A percentile compares a stretch with the other conserved stretches of the same genome.
Conservation (phyloP, 202 grass and related monocot species). For the Sporobolus alterniflorus region DNA sequence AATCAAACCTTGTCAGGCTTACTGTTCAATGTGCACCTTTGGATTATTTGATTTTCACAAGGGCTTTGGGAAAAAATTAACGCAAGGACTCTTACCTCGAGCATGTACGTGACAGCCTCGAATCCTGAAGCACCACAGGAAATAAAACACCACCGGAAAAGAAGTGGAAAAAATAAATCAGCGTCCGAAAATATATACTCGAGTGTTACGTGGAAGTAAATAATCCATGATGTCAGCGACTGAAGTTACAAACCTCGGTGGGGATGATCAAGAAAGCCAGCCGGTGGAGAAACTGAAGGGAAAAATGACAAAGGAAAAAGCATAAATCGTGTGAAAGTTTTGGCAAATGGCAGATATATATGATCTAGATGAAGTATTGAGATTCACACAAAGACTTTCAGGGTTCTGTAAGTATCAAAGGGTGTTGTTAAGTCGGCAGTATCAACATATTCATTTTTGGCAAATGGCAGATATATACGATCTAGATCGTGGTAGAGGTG, state of each 20-base stretch:
- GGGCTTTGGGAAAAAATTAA: no score
- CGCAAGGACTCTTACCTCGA: slow-evolving; percentile 60
- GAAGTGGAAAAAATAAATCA: not conserved
- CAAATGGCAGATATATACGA: no score
- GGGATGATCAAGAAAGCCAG: slow-evolving; percentile 81
- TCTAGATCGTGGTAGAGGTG: no score
- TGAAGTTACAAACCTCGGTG: slow-evolving; percentile 59
- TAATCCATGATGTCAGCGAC: not conserved
- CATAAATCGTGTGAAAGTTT: not conserved
- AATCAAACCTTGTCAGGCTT: no score
- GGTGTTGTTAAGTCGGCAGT: no score
- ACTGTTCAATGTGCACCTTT: no score
- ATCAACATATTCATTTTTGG: no score
- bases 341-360: not conserved
- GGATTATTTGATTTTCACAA: no score
- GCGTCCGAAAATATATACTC: not conserved
- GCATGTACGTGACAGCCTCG: slow-evolving; percentile 86
- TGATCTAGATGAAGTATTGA: no score
- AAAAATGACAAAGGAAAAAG: not conserved
- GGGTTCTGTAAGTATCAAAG: no score
- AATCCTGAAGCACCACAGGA: slow-evolving; percentile 44
- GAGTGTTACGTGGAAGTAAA: not conserved
- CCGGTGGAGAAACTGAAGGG: slow-evolving; percentile 66
- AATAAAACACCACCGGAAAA: not conserved
- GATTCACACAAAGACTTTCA: no score